Percentiles rank a stretch among this genome's conserved stretches.
Evolutionary conservation across 331 rosid genomes (phyloP).

Genomic region (Quercus tomentella): DNA sequence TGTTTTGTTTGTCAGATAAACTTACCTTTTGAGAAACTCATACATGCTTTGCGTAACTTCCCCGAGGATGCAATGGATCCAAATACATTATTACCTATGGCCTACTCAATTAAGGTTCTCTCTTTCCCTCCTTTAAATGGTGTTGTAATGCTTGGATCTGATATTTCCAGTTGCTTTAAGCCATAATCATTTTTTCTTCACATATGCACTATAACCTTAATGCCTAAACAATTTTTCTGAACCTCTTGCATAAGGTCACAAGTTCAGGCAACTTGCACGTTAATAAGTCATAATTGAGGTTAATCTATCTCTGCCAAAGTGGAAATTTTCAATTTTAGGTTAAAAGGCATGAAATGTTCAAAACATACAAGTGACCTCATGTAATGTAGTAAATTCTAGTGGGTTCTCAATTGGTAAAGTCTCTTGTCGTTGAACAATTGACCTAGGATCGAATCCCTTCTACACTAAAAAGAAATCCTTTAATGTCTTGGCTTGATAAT

Average conservation of each 20-base stretch:
- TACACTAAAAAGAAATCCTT: too few species aligned
- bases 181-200: neutral
- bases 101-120: conserved; percentile 87
- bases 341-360: neutral
- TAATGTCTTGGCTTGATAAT: too few species aligned
- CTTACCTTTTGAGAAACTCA: conserved; percentile 89
- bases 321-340: neutral
- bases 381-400: too few species aligned
- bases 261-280: neutral
- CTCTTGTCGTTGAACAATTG: too few species aligned
- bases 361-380: neutral
- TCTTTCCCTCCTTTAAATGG: neutral
- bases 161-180: neutral
- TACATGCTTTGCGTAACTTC: conserved; percentile 92
- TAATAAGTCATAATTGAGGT: neutral
- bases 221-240: neutral
- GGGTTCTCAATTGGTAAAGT: too few species aligned
- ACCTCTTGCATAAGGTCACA: neutral
- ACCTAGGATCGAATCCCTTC: too few species aligned
- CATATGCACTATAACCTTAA: neutral
- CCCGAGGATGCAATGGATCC: conserved; percentile 95
- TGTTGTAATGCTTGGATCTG: neutral
- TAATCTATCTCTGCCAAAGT: neutral
- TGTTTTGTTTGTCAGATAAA: conserved; percentile 46
- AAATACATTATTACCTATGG: conserved; percentile 74